Evolutionary conservation across 495 filamentous ascomycete species (phyloP), one percentile per base, ranked within the genome.

Genomic region (Astrothelium macrocarpum): DNA sequence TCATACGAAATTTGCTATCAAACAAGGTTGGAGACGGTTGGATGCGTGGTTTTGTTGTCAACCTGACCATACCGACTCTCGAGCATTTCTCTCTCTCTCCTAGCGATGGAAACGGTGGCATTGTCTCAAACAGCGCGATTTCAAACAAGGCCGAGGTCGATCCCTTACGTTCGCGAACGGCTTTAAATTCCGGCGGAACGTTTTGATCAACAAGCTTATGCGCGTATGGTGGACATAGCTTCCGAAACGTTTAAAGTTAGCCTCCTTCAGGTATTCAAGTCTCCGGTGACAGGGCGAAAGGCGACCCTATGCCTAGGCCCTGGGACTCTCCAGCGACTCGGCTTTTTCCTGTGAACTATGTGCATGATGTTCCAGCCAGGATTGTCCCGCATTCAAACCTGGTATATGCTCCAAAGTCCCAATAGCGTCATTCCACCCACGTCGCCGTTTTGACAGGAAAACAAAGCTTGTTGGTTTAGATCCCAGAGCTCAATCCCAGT

Each of bases 321-420:
- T 56, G 49, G 49, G 49, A 56, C 49, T 56, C 49, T n/a, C 25
- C 49, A 56, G 23, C 49, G 25, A 16, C 49, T 56, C 49, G 49
- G 49, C 49, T 56, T 20, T 56, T 11, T 26, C 25, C 49, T 29
- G 2, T 12, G 12, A 56, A 9, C 49, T 9, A n/a, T 5, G 5
- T n/a, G 5, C 10, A 26, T 56, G 25, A 20, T 49, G 43, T 20
- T 29, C 2, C 49, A 56, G 20, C 49, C 25, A 16, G 49, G 34
- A 25, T 28, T 29, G 25, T 56, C 49, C 49, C 49, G 11, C 49
- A 56, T 56, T 9, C 9, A 29, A 56, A 12, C 49, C 49, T 56
- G 49, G 9, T 28, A 56, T 25, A 11, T 20, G 9, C 16, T 56
- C 23, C 16, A 28, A 29, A 26, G 25, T 20, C 25, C 49, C 49